These are phyloP conservation scores for Trametes cubensis DNA, from an alignment of 768 basidiomycete genomes.

Conservation along the genomic window DNA sequence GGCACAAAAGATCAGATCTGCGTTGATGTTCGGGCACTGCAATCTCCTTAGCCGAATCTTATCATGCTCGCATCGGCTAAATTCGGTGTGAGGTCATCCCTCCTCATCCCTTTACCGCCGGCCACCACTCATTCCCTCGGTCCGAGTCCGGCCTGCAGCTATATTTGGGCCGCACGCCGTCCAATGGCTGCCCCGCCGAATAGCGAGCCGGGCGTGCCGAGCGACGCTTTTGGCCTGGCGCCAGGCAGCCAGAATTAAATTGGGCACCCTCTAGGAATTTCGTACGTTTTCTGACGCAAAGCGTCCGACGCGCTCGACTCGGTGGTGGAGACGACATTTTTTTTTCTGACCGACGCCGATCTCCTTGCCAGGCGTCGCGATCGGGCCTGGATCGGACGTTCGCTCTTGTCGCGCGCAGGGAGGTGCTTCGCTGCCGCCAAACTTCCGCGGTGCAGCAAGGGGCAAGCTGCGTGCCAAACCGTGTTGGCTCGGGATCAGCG, in stretches of 20 bases:
- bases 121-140: constrained; percentile 3
- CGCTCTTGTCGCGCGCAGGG: neutral
- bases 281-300: constrained; percentile 4
- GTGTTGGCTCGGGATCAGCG: neutral
- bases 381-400: constrained; percentile 14
- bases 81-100: constrained; percentile 18
- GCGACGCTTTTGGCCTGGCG: neutral
- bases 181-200: constrained; percentile 8
- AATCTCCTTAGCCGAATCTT: constrained; percentile 14
- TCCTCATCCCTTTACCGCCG: constrained; percentile 14
- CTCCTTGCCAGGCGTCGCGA: neutral
- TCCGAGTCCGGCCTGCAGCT: constrained; percentile 10
- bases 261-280: neutral
- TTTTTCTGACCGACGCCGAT: constrained; percentile 5
- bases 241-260: neutral
- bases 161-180: constrained; percentile 1
- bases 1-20: constrained; percentile 13
- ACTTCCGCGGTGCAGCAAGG: too few species aligned
- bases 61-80: constrained; percentile 16
- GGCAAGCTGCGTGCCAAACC: too few species aligned
- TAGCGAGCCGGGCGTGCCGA: constrained; percentile 9
- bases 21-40: constrained; percentile 1
- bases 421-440: too few species aligned
- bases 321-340: neutral
- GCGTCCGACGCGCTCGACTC: neutral